Evolutionary conservation across 345 rosid species (phyloP), one percentile per base, ranked within the genome.

Genomic region (Jatropha curcas): DNA sequence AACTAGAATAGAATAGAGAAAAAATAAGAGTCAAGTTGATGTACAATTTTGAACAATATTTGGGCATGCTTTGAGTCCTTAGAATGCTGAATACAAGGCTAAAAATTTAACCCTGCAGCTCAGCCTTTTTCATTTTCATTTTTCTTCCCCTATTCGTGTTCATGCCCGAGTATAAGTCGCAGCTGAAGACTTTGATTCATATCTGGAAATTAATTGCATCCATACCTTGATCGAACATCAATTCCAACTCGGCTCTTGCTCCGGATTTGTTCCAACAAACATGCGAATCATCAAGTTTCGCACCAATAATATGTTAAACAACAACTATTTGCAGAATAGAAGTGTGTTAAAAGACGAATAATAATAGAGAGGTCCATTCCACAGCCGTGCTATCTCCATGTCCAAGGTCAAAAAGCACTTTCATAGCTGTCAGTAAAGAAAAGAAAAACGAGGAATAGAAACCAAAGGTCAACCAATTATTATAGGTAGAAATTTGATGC

Each of bases 161-260:
- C 1, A 19, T 20, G 28, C 50, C 43, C 35, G 1, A 57, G 60
- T 35, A 58, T 10, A 22, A 9, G 13, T 27, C n/a, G 56, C 19
- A 67, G n/a, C 28, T 39, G 2, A 48, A 71, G 52, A n/a, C n/a
- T n/a, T n/a, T n/a, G n/a, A 14, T 43, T 16, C 52, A 28, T 25
- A 4, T 25, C 34, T 13, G 55, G 20, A 60, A 65, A 70, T 35
- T 28, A 71, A n/a, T n/a, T 25, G 77, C 24, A n/a, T 61, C 27
- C 86, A 72, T 77, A 89, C 93, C 95, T n/a, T 24, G 95, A 95
- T 84, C 99, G 85, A 67, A 88, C 89, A 81, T 92, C 95, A 60
- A 89, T 88, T 34, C 92, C 76, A 53, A 94, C 82, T 69, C 82
- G 79, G 80, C 96, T 92, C 70, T 87, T 71, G 12, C 85, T 82